These are phyloP conservation scores for Populus hybrid DNA, from an alignment of 441 rosid species.

Conservation along the genomic window DNA sequence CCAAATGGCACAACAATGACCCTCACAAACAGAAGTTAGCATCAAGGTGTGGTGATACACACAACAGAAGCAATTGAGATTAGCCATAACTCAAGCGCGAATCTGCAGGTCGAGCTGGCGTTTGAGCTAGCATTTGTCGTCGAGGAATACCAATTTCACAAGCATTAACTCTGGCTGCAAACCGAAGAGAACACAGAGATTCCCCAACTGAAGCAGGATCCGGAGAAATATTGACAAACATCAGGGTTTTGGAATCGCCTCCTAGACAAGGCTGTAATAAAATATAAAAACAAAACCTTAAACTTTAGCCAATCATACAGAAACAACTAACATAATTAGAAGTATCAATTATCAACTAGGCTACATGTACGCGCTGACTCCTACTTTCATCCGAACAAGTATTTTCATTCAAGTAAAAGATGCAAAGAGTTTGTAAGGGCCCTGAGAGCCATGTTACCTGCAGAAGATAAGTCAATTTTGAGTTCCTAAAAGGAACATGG, in stretches of 20 bases:
- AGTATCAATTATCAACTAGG: not conserved
- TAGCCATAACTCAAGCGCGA: slow-evolving; percentile 61
- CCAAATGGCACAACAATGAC: not conserved
- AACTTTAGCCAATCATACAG: not conserved
- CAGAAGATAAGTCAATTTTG: slow-evolving; percentile 88
- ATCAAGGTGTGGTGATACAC: slow-evolving; percentile 2
- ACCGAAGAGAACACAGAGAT: slow-evolving; percentile 88
- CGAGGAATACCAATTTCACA: slow-evolving; percentile 94
- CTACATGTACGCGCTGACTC: not conserved
- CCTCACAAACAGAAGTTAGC: not conserved
- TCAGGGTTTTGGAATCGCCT: slow-evolving; percentile 92
- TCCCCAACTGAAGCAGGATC: slow-evolving; percentile 85
- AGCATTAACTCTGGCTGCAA: slow-evolving; percentile 93
- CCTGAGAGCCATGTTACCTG: slow-evolving; percentile 48
- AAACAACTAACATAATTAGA: too few relatives aligned
- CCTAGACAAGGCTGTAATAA: slow-evolving; percentile 89
- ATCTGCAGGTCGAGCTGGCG: slow-evolving; percentile 43
- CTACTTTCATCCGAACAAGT: not conserved
- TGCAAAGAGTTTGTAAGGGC: not conserved
- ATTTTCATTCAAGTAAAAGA: not conserved
- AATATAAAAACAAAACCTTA: not conserved
- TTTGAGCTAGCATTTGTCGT: slow-evolving; percentile 63
- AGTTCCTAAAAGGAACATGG: slow-evolving; percentile 94
- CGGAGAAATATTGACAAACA: slow-evolving; percentile 93
- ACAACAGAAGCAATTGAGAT: not conserved